A percentile compares a stretch with the other conserved stretches of the same genome.
Conservation (phyloP, 352 stramenopile species). For the Pythium rhizo-oryzae region DNA sequence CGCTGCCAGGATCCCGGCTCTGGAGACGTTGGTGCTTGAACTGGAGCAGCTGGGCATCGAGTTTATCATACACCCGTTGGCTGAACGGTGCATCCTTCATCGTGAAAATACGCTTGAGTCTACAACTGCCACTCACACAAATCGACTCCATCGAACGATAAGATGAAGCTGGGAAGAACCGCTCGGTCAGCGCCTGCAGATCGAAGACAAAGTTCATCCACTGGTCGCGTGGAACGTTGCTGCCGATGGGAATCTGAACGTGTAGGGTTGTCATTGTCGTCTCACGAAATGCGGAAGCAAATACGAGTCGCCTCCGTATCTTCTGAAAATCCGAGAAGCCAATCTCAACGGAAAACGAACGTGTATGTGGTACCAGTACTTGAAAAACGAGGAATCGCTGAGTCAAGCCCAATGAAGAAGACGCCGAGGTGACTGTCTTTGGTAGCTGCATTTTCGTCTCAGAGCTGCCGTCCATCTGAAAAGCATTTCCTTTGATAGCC, state of each 20-base stretch:
- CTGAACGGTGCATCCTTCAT: slow-evolving; percentile 77
- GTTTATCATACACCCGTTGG: slow-evolving; percentile 3
- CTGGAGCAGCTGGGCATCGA: slow-evolving; percentile 1
- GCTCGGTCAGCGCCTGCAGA: slow-evolving; percentile 60
- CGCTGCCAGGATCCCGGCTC: slow-evolving; percentile 12
- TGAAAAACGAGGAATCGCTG: slow-evolving; percentile 82
- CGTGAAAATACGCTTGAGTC: slow-evolving; percentile 83
- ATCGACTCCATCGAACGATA: slow-evolving; percentile 83
- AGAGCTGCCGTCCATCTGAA: slow-evolving; percentile 70
- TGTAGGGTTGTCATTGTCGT: slow-evolving; percentile 55
- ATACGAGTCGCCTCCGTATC: slow-evolving; percentile 70
- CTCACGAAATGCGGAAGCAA: slow-evolving; percentile 81
- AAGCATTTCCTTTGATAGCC: slow-evolving; percentile 72
- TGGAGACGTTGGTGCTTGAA: slow-evolving; percentile 21
- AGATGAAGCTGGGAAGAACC: slow-evolving; percentile 50
- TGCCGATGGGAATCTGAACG: slow-evolving; percentile 65
- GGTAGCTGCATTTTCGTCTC: slow-evolving; percentile 86
- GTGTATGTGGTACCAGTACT: slow-evolving; percentile 58
- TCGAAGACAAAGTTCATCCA: slow-evolving; percentile 86
- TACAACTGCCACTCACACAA: slow-evolving; percentile 69
- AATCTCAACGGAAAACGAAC: slow-evolving; percentile 78
- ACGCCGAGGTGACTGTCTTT: slow-evolving; percentile 40
- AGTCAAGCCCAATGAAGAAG: slow-evolving; percentile 52
- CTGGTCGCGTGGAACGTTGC: slow-evolving; percentile 51
- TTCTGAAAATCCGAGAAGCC: slow-evolving; percentile 79